Conservation (phyloP, 768 basidiomycete species). For the Xerocomellus amylosporus region DNA sequence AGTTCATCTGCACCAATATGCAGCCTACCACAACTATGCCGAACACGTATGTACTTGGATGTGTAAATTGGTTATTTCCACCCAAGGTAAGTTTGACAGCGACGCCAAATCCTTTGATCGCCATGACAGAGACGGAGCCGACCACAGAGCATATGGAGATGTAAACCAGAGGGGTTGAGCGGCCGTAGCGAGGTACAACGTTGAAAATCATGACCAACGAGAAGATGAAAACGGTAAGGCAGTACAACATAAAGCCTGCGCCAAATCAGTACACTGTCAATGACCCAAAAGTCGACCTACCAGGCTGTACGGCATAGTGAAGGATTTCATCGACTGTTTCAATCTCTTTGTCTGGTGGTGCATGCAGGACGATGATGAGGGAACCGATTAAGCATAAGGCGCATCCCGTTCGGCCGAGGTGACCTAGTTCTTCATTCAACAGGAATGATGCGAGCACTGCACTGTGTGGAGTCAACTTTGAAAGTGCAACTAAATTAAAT, state of each 20-base stretch:
- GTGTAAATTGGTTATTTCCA: conserved; percentile 93
- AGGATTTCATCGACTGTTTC: conserved; percentile 93
- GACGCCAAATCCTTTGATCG: conserved; percentile 96
- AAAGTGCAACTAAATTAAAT: not conserved
- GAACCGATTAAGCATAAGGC: conserved; percentile 82
- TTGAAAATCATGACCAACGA: conserved; percentile 83
- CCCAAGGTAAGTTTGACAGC: conserved; percentile 91
- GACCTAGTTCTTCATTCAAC: conserved; percentile 90
- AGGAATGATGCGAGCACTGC: conserved; percentile 93
- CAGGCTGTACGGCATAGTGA: conserved; percentile 89
- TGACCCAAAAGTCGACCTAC: conserved; percentile 40
- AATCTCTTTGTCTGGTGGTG: conserved; percentile 92
- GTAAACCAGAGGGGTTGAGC: conserved; percentile 85
- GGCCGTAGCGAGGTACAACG: conserved; percentile 82
- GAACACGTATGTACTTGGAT: conserved; percentile 96
- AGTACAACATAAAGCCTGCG: conserved; percentile 87
- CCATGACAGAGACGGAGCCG: conserved; percentile 97
- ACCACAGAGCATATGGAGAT: conserved; percentile 95
- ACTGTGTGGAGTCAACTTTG: conserved; percentile 40
- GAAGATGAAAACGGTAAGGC: conserved; percentile 79
- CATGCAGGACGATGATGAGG: conserved; percentile 92
- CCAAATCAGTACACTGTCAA: conserved; percentile 8
- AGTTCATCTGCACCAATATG: conserved; percentile 92
- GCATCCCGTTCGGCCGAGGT: conserved; percentile 86
- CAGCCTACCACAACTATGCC: conserved; percentile 77